These are phyloP conservation scores for Litchi chinensis DNA, from an alignment of 345 rosid species.

Conservation along the genomic window DNA sequence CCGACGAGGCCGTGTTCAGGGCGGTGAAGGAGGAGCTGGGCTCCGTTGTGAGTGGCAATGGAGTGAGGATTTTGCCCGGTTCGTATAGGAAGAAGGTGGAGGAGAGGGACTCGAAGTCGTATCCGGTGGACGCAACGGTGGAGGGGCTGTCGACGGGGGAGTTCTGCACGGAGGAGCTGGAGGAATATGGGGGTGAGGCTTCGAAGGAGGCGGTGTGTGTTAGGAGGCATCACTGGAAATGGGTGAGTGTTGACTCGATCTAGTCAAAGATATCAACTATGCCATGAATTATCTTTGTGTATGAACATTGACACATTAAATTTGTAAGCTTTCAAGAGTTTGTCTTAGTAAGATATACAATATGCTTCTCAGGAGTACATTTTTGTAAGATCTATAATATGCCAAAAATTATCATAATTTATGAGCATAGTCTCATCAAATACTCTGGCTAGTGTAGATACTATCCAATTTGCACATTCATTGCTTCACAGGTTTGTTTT, in stretches of 20 bases:
- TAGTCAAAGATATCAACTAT: not conserved
- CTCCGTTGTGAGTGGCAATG: conserved; percentile 31
- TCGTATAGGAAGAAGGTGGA: conserved; percentile 60
- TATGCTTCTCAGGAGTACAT: too few relatives aligned
- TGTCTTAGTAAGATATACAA: too few relatives aligned
- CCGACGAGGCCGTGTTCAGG: conserved; percentile 62
- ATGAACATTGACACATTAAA: too few relatives aligned
- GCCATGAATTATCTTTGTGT: too few relatives aligned
- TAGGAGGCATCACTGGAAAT: conserved; percentile 82
- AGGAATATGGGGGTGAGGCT: conserved; percentile 49
- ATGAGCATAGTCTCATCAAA: too few relatives aligned
- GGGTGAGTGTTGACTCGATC: conserved; percentile 53
- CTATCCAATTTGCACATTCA: too few relatives aligned
- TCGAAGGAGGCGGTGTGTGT: conserved; percentile 63
- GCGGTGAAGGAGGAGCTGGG: conserved; percentile 90
- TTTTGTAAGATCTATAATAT: too few relatives aligned
- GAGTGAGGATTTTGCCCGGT: conserved; percentile 54
- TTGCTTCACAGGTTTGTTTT: too few relatives aligned
- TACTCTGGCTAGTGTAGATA: too few relatives aligned
- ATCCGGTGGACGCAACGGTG: conserved; percentile 74
- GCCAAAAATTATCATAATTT: too few relatives aligned
- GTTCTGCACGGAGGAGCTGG: conserved; percentile 67
- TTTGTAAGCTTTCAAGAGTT: too few relatives aligned
- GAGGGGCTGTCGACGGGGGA: conserved; percentile 87
- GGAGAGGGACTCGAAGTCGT: conserved; percentile 70